Conservation (phyloP, 2,329 filamentous ascomycete genomes). For the Aspergillus aculeatus region DNA sequence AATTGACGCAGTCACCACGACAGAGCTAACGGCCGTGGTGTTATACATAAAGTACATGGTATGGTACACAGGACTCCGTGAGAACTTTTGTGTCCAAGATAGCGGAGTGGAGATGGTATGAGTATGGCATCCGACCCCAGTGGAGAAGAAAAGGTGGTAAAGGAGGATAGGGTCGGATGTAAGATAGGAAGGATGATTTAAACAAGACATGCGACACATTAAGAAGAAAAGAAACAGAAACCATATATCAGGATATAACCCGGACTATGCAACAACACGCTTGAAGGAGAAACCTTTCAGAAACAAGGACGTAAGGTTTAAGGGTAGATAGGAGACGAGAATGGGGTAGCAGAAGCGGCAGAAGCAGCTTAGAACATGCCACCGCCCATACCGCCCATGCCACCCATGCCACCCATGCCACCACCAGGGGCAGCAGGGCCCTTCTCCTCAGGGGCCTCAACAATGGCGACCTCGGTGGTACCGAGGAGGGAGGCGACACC, state of each 20-base stretch:
- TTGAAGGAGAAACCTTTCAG: slow-evolving; percentile 26
- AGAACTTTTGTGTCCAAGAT: slow-evolving; percentile 25
- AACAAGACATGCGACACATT: slow-evolving; percentile 26
- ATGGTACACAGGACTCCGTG: slow-evolving; percentile 28
- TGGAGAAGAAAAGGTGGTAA: slow-evolving; percentile 5
- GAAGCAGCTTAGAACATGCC: slow-evolving; percentile 61
- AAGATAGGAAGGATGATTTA: slow-evolving; percentile 10
- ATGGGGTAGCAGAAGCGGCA: neutral
- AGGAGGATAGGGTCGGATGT: slow-evolving; percentile 4
- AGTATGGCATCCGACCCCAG: slow-evolving; percentile 9
- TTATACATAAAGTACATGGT: slow-evolving; percentile 23
- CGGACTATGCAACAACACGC: slow-evolving; percentile 38
- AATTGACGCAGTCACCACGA: slow-evolving; percentile 14
- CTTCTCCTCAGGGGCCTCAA: slow-evolving; percentile 95
- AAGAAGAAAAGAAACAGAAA: slow-evolving; percentile 22
- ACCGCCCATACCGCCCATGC: slow-evolving; percentile 64
- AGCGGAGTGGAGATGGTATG: slow-evolving; percentile 28
- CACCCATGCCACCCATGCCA: slow-evolving; percentile 55
- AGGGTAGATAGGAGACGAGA: slow-evolving; percentile 5
- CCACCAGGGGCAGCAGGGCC: slow-evolving; percentile 54
- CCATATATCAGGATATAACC: slow-evolving; percentile 28
- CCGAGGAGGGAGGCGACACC: slow-evolving; percentile 96
- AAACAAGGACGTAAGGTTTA: slow-evolving; percentile 21
- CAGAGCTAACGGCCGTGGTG: neutral
- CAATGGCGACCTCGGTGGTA: slow-evolving; percentile 96